These are phyloP conservation scores for Talaromyces verruculosus DNA, from an alignment of 2,329 filamentous ascomycete genomes.

Conservation along the genomic window DNA sequence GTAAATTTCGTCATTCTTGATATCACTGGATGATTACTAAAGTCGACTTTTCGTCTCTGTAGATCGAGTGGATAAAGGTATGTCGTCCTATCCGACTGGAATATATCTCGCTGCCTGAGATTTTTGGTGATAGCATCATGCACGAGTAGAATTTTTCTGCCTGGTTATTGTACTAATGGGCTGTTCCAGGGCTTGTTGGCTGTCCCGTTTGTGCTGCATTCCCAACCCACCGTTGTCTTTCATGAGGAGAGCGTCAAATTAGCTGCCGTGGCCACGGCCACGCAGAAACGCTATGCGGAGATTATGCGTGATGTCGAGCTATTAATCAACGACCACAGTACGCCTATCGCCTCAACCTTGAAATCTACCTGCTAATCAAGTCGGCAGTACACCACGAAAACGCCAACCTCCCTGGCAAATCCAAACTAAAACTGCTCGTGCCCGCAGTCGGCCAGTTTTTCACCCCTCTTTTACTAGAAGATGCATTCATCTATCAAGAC, in stretches of 20 bases:
- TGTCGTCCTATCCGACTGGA: constrained; percentile 13
- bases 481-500: constrained; percentile 91
- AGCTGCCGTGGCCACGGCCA: constrained; percentile 71
- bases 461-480: constrained; percentile 79
- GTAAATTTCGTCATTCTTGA: constrained; percentile 42
- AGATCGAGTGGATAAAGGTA: constrained; percentile 90
- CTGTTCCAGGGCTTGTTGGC: constrained; percentile 66
- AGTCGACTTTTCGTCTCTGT: background rate
- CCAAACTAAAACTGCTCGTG: constrained; percentile 89
- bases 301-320: constrained; percentile 92
- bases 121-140: background rate
- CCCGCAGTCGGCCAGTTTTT: constrained; percentile 93
- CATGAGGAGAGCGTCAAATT: constrained; percentile 65
- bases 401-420: constrained; percentile 65
- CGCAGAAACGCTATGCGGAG: constrained; percentile 86
- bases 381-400: constrained; percentile 65
- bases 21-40: background rate
- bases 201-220: constrained; percentile 94
- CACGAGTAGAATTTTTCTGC: constrained; percentile 8
- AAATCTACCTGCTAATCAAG: background rate
- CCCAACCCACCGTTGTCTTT: constrained; percentile 85
- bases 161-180: background rate
- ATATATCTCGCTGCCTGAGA: constrained; percentile 18
- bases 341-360: constrained; percentile 24
- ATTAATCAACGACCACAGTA: constrained; percentile 90